Conservation (phyloP, 768 basidiomycete genomes). For the Russula griseocarnosa region DNA sequence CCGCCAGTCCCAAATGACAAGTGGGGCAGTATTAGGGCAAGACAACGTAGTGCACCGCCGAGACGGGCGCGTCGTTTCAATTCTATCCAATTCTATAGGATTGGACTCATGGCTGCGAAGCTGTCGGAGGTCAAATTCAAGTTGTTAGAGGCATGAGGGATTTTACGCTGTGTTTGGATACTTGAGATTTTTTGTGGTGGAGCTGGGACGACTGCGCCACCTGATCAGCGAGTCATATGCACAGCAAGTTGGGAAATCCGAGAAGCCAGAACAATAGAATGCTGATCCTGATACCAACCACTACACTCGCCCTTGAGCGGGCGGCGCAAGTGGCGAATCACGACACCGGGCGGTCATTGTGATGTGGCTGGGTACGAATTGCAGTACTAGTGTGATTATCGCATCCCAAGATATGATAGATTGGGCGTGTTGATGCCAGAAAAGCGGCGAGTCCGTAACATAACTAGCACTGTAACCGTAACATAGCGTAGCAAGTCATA, state of each 20-base stretch:
- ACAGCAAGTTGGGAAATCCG: background rate
- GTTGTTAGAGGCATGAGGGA: background rate
- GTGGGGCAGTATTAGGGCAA: background rate
- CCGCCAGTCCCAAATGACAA: background rate
- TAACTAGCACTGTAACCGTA: no score
- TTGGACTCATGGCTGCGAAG: background rate
- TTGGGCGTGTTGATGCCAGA: background rate
- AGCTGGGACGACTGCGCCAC: background rate
- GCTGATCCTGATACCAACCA: background rate
- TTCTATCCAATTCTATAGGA: no score
- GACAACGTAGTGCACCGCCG: background rate
- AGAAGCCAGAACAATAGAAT: background rate
- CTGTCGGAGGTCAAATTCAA: background rate
- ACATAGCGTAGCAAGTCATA: no score
- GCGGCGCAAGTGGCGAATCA: background rate
- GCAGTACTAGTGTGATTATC: background rate
- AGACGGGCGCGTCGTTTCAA: background rate
- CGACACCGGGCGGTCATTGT: background rate
- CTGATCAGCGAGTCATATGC: background rate
- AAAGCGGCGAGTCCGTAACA: background rate
- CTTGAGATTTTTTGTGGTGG: background rate
- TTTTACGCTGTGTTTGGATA: background rate
- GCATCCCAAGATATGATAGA: background rate
- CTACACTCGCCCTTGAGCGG: background rate
- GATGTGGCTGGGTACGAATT: background rate